Conservation (phyloP, 441 rosid genomes). For the Arabidopsis lyrata region DNA sequence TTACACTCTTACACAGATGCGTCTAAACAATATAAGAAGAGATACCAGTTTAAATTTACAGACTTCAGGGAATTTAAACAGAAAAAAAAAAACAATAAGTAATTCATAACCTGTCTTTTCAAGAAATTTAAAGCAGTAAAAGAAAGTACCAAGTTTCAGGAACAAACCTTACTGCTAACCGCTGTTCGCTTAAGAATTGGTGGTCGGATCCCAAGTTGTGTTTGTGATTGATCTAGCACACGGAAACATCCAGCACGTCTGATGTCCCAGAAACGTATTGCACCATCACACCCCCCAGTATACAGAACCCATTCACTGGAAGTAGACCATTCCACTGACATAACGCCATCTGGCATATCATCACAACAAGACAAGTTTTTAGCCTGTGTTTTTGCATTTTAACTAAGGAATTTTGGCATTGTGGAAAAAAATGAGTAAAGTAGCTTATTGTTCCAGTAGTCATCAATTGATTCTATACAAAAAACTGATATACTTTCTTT, state of each 20-base stretch:
- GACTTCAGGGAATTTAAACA: conserved; percentile 13
- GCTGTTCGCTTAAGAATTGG: conserved; percentile 61
- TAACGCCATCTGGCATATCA: conserved; percentile 77
- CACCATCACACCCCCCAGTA: conserved; percentile 97
- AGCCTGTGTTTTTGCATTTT: background rate
- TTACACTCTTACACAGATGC: conserved; percentile 3
- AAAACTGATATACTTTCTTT: background rate
- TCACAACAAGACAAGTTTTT: conserved; percentile 31
- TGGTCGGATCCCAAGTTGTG: conserved; percentile 89
- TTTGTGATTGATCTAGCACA: conserved; percentile 82
- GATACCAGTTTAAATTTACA: background rate
- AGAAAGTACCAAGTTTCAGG: conserved; percentile 20
- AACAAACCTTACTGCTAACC: conserved; percentile 62
- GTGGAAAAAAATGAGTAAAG: conserved; percentile 3
- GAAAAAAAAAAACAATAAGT: background rate
- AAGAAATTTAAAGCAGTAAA: conserved; percentile 3
- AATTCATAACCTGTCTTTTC: background rate
- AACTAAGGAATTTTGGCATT: background rate
- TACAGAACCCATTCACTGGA: conserved; percentile 91
- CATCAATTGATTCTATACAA: background rate
- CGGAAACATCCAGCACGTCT: conserved; percentile 92
- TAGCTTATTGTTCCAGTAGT: conserved; percentile 7
- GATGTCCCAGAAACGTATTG: conserved; percentile 96
- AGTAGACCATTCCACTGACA: conserved; percentile 95
- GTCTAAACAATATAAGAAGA: conserved; percentile 19